phyloP scores from a whole-genome alignment of 2,329 filamentous ascomycete species.

The Ceratocystis cacaofunesta region DNA sequence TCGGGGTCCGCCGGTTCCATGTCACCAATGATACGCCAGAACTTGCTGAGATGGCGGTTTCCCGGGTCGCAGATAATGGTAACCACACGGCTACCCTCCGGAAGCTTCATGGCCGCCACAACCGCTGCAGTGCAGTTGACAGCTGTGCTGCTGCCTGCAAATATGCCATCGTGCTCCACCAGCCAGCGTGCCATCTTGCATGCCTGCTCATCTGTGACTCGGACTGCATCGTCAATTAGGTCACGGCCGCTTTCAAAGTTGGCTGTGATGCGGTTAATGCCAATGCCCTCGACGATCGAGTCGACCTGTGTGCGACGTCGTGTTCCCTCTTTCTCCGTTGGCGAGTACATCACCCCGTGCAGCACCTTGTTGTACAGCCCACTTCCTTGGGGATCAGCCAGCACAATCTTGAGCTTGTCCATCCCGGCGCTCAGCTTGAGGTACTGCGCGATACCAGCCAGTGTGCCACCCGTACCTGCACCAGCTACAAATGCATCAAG shows the following conservation, averaged over 20 bases:
- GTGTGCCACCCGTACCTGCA: slow-evolving; percentile 85
- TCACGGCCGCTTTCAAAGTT: slow-evolving; percentile 84
- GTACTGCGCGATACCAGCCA: slow-evolving; percentile 71
- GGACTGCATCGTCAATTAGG: slow-evolving; percentile 77
- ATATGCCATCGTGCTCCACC: slow-evolving; percentile 89
- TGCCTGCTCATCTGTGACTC: slow-evolving; percentile 78
- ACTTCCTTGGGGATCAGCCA: slow-evolving; percentile 89
- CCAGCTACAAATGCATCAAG: slow-evolving; percentile 85
- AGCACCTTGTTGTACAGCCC: slow-evolving; percentile 84
- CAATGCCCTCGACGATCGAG: slow-evolving; percentile 89
- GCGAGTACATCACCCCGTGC: slow-evolving; percentile 89
- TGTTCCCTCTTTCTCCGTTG: slow-evolving; percentile 80
- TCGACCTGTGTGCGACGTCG: slow-evolving; percentile 82
- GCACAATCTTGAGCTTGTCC: slow-evolving; percentile 51
- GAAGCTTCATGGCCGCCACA: slow-evolving; percentile 48
- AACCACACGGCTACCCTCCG: slow-evolving; percentile 51
- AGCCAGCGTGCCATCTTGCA: slow-evolving; percentile 90
- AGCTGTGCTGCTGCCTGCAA: slow-evolving; percentile 86
- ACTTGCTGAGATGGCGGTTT: slow-evolving; percentile 69
- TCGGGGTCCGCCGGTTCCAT: slow-evolving; percentile 49
- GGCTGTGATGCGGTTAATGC: slow-evolving; percentile 82
- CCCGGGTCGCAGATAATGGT: slow-evolving; percentile 77
- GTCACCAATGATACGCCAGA: slow-evolving; percentile 60
- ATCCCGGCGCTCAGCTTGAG: slow-evolving; percentile 55
- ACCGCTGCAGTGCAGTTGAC: slow-evolving; percentile 85